Percentiles rank a stretch among this genome's conserved stretches.
Conservation (phyloP, 2,329 filamentous ascomycete genomes). For the Ciborinia camelliae region DNA sequence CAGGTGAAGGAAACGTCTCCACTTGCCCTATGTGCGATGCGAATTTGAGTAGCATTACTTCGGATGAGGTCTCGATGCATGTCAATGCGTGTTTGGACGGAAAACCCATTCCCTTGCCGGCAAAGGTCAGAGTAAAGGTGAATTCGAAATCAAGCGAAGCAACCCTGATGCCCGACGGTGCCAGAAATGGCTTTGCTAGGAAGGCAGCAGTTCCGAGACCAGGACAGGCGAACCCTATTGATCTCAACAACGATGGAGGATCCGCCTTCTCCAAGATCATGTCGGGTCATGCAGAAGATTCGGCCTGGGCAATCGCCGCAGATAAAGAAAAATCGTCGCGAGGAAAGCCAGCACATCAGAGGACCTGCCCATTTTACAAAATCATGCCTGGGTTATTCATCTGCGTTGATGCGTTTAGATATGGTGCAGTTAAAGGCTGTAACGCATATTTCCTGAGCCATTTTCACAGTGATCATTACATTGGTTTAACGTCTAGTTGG, state of each 20-base stretch:
- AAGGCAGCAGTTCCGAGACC: conserved; percentile 67
- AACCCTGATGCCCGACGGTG: conserved; percentile 29
- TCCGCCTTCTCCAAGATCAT: conserved; percentile 93
- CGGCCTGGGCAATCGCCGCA: conserved; percentile 84
- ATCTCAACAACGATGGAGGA: conserved; percentile 44
- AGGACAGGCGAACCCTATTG: conserved; percentile 77
- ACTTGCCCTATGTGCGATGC: conserved; percentile 76
- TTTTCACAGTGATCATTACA: conserved; percentile 97
- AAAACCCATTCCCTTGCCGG: conserved; percentile 58
- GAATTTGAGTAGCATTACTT: conserved; percentile 56
- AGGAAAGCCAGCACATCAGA: conserved; percentile 80
- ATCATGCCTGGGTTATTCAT: conserved; percentile 91
- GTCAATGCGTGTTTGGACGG: conserved; percentile 94
- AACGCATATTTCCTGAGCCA: conserved; percentile 96
- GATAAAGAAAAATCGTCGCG: conserved; percentile 73
- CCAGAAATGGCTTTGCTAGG: conserved; percentile 54
- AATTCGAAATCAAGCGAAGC: conserved; percentile 24
- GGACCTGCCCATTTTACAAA: conserved; percentile 97
- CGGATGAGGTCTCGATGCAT: conserved; percentile 72
- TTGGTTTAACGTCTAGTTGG: conserved; percentile 86
- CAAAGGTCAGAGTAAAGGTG: conserved; percentile 31
- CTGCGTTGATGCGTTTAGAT: conserved; percentile 93
- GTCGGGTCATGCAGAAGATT: conserved; percentile 85
- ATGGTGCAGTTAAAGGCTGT: conserved; percentile 88
- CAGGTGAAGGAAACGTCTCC: conserved; percentile 26